Evolutionary conservation across 2,329 filamentous ascomycete species (phyloP).

Genomic region (Aspergillus sp.): DNA sequence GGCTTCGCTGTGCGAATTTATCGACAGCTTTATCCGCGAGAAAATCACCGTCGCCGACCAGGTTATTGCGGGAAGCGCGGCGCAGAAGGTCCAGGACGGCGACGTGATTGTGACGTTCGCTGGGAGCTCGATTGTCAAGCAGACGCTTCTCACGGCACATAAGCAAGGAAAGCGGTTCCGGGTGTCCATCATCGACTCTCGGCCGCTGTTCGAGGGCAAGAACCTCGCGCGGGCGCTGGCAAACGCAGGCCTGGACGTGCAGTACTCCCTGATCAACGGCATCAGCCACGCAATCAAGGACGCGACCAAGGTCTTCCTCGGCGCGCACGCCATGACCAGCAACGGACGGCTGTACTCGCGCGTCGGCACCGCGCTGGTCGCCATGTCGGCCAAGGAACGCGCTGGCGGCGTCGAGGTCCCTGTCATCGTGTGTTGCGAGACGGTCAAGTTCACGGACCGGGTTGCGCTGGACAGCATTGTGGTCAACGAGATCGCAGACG

Average conservation of each 20-base stretch:
- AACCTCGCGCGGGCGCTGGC: slow-evolving; percentile 63
- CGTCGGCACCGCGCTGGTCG: slow-evolving; percentile 76
- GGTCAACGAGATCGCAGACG: slow-evolving; percentile 79
- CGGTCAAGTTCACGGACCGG: slow-evolving; percentile 85
- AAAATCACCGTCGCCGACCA: slow-evolving; percentile 79
- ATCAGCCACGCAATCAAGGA: slow-evolving; percentile 64
- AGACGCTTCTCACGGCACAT: slow-evolving; percentile 65
- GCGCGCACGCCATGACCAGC: slow-evolving; percentile 89
- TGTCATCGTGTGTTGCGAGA: slow-evolving; percentile 85
- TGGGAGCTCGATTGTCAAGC: slow-evolving; percentile 76
- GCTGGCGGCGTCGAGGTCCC: slow-evolving; percentile 54
- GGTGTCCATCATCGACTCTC: slow-evolving; percentile 74
- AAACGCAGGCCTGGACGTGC: slow-evolving; percentile 61
- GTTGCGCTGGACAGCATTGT: slow-evolving; percentile 88
- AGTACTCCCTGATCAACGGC: slow-evolving; percentile 73
- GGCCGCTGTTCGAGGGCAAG: slow-evolving; percentile 60
- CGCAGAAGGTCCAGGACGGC: slow-evolving; percentile 64
- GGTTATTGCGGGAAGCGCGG: slow-evolving; percentile 69
- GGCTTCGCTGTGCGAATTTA: slow-evolving; percentile 63
- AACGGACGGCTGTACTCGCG: slow-evolving; percentile 86
- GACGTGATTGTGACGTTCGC: slow-evolving; percentile 82
- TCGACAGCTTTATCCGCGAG: slow-evolving; percentile 85
- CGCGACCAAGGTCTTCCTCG: slow-evolving; percentile 67
- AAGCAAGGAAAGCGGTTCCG: slow-evolving; percentile 63
- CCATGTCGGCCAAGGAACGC: slow-evolving; percentile 64